Percentiles rank a stretch among this genome's conserved stretches.
Conservation (phyloP, 108 stramenopile species). For the Hondaea fermentalgiana region DNA sequence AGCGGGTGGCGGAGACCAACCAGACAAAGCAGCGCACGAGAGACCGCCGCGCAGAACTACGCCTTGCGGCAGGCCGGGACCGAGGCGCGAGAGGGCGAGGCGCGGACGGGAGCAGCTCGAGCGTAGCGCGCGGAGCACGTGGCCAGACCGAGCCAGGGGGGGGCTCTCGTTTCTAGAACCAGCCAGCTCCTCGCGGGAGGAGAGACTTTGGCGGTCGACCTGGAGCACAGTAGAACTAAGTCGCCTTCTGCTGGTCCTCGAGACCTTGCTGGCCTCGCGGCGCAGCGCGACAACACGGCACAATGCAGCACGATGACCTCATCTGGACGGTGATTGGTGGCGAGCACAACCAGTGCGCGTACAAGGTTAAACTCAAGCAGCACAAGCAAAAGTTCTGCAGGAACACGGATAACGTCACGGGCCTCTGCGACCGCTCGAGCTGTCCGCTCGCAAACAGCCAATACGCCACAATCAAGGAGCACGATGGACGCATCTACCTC, state of each 20-base stretch:
- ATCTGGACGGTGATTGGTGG: conserved; percentile 90
- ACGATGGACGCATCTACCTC: conserved; percentile 77
- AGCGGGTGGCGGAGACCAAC: no score
- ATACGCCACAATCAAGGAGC: conserved; percentile 93
- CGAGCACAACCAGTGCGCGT: conserved; percentile 83
- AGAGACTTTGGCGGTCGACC: no score
- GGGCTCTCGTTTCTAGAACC: no score
- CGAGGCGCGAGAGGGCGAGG: no score
- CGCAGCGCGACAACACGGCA: not conserved
- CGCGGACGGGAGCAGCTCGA: no score
- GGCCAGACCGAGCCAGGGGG: no score
- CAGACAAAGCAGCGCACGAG: no score
- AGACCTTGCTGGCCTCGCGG: not conserved
- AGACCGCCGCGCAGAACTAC: no score
- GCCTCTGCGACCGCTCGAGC: conserved; percentile 82
- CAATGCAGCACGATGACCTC: conserved; percentile 90
- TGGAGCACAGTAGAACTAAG: not conserved
- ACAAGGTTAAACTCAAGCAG: conserved; percentile 57
- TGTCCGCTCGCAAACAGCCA: conserved; percentile 92
- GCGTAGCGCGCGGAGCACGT: no score
- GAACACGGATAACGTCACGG: conserved; percentile 89
- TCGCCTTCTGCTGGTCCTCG: not conserved
- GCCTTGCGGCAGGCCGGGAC: no score
- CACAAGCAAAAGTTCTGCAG: conserved; percentile 72
- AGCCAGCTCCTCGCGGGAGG: no score